A percentile compares a stretch with the other conserved stretches of the same genome.
These are phyloP conservation scores for Amphicarpaea edgeworthii DNA, from an alignment of 306 rosid species.

Conservation along the genomic window DNA sequence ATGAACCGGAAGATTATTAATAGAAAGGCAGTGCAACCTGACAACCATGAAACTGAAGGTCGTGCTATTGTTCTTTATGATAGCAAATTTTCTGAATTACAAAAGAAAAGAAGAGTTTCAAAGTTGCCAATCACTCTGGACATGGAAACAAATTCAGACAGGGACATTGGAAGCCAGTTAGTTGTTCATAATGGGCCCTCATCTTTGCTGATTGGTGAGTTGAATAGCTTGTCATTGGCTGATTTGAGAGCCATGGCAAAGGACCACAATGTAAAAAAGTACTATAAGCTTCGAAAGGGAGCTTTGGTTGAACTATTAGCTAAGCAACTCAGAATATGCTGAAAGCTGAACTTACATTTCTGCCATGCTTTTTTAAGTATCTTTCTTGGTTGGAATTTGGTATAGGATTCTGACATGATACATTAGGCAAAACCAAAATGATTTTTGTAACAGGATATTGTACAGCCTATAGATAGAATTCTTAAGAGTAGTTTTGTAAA, in stretches of 20 bases:
- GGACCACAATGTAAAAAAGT: conserved; percentile 31
- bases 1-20: conserved; percentile 24
- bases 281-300: conserved; percentile 45
- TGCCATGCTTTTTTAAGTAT: conserved; percentile 32
- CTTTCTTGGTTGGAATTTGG: conserved; percentile 38
- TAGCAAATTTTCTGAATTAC: conserved; percentile 47
- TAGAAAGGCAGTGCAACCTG: conserved; percentile 40
- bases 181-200: conserved; percentile 27
- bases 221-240: conserved; percentile 30
- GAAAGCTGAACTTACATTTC: conserved; percentile 46
- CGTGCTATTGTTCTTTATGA: conserved; percentile 50
- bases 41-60: conserved; percentile 39
- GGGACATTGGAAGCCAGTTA: conserved; percentile 37
- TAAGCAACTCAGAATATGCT: conserved; percentile 30
- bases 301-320: conserved; percentile 46
- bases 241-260: conserved; percentile 57
- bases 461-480: conserved; percentile 51
- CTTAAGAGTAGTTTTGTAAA: conserved; percentile 44
- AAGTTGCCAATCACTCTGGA: conserved; percentile 23
- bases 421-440: conserved; percentile 43
- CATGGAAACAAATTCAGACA: conserved; percentile 30
- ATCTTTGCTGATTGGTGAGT: conserved; percentile 1
- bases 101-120: conserved; percentile 43
- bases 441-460: conserved; percentile 44
- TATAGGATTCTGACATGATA: conserved; percentile 42